These are phyloP conservation scores for Aspergillus pseudoglaucus DNA, from an alignment of 2,329 filamentous ascomycete species.

Conservation along the genomic window DNA sequence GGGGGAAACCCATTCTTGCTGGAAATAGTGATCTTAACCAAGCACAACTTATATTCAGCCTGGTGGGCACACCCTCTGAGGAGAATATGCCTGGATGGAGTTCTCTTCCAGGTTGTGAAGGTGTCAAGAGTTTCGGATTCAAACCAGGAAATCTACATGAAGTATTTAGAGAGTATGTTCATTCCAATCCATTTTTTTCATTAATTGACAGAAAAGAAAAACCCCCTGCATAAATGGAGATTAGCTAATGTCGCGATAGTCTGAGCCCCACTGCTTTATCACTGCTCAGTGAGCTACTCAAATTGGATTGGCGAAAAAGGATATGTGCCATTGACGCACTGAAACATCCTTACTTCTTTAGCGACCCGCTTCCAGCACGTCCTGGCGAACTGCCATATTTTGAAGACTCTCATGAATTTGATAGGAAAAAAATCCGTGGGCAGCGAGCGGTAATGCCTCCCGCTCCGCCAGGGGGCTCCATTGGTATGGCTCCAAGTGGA, in stretches of 20 bases:
- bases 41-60: conserved; percentile 85
- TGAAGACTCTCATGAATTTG: conserved; percentile 94
- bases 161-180: conserved; percentile 63
- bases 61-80: conserved; percentile 84
- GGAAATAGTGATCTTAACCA: conserved; percentile 87
- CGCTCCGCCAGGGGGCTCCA: conserved; percentile 83
- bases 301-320: conserved; percentile 78
- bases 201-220: background rate
- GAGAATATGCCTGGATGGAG: conserved; percentile 91
- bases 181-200: background rate
- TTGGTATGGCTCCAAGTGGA: conserved; percentile 62
- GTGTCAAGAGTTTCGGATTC: conserved; percentile 55
- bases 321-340: conserved; percentile 93
- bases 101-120: conserved; percentile 72
- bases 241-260: conserved; percentile 31
- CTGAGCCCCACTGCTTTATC: conserved; percentile 67
- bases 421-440: conserved; percentile 81
- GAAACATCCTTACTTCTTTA: conserved; percentile 85
- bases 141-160: conserved; percentile 61
- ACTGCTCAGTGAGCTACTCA: conserved; percentile 73
- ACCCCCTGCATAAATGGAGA: background rate
- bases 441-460: conserved; percentile 79
- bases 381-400: conserved; percentile 86
- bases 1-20: conserved; percentile 83
- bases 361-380: conserved; percentile 66